Evolutionary conservation across 768 basidiomycete genomes (phyloP).

Genomic region (Cystofilobasidium capitatum): DNA sequence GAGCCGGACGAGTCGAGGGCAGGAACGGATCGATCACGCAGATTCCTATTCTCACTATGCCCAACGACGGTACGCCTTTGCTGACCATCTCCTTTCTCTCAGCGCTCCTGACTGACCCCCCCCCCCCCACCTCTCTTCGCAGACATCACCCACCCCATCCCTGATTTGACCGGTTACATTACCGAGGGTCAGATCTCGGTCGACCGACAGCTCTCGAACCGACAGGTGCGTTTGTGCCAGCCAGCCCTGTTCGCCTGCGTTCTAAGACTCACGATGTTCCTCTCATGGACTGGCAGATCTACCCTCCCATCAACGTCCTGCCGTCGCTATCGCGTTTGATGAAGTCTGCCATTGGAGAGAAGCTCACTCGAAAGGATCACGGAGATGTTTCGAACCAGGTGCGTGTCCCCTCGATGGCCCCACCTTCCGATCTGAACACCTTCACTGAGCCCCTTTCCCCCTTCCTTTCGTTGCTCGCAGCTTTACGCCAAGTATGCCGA

Average conservation of each 20-base stretch:
- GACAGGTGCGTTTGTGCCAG: slow-evolving; percentile 53
- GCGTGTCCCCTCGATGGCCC: slow-evolving; percentile 63
- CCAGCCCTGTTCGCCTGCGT: not conserved
- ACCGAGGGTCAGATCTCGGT: slow-evolving; percentile 99
- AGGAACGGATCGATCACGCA: slow-evolving; percentile 99
- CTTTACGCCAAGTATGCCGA: slow-evolving; percentile 96
- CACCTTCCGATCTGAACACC: not conserved
- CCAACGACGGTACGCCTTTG: slow-evolving; percentile 77
- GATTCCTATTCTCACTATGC: slow-evolving; percentile 99
- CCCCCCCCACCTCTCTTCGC: slow-evolving; percentile 14
- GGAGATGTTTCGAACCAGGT: slow-evolving; percentile 84
- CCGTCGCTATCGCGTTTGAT: slow-evolving; percentile 97
- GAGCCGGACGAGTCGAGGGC: slow-evolving; percentile 94
- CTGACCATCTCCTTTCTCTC: not conserved
- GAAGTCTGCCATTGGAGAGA: slow-evolving; percentile 99
- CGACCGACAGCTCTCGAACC: slow-evolving; percentile 85
- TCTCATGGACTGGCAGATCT: slow-evolving; percentile 76
- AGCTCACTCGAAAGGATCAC: slow-evolving; percentile 94
- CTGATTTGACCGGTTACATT: slow-evolving; percentile 98
- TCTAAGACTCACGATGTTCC: no score
- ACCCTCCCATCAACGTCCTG: slow-evolving; percentile 98
- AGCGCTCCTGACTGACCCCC: not conserved
- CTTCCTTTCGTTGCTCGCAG: slow-evolving; percentile 35
- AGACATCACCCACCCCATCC: slow-evolving; percentile 99
- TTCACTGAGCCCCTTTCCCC: not conserved